Evolutionary conservation across 2,329 filamentous ascomycete genomes (phyloP).

Genomic region (Claviceps digitariae): DNA sequence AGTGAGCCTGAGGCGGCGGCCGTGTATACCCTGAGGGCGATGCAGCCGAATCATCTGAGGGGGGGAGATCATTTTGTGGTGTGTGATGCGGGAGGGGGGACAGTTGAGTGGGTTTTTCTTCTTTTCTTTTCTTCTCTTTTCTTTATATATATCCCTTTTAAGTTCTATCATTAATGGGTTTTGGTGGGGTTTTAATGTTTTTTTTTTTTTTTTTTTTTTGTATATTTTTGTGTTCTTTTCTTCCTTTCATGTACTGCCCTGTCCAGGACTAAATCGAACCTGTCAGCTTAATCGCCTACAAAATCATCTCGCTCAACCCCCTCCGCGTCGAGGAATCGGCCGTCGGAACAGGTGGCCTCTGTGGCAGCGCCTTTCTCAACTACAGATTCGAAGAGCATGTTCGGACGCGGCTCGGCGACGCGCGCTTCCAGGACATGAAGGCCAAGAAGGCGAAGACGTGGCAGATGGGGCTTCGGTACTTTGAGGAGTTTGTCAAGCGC

Average conservation of each 20-base stretch:
- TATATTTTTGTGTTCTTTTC: background rate
- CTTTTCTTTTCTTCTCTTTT: background rate
- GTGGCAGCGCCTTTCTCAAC: conserved; percentile 67
- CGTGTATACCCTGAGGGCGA: conserved; percentile 66
- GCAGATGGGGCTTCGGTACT: conserved; percentile 67
- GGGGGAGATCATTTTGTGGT: conserved; percentile 54
- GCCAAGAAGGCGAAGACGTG: conserved; percentile 65
- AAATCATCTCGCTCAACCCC: conserved; percentile 60
- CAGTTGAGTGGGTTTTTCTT: conserved; percentile 43
- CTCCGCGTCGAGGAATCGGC: conserved; percentile 65
- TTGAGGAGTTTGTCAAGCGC: conserved; percentile 74
- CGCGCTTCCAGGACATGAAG: conserved; percentile 61
- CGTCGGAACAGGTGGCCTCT: conserved; percentile 64
- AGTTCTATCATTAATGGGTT: no score
- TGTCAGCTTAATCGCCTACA: conserved; percentile 61
- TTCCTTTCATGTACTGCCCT: background rate
- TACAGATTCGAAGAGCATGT: conserved; percentile 72
- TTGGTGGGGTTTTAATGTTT: no score
- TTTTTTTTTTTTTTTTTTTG: background rate
- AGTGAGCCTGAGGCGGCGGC: conserved; percentile 70
- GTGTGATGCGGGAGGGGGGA: conserved; percentile 49
- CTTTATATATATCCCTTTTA: background rate
- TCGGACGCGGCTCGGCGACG: conserved; percentile 49
- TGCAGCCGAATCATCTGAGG: conserved; percentile 60
- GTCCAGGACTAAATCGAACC: background rate